These are phyloP conservation scores for Colletotrichum orchidophilum DNA, from an alignment of 2,329 filamentous ascomycete species.

Conservation along the genomic window DNA sequence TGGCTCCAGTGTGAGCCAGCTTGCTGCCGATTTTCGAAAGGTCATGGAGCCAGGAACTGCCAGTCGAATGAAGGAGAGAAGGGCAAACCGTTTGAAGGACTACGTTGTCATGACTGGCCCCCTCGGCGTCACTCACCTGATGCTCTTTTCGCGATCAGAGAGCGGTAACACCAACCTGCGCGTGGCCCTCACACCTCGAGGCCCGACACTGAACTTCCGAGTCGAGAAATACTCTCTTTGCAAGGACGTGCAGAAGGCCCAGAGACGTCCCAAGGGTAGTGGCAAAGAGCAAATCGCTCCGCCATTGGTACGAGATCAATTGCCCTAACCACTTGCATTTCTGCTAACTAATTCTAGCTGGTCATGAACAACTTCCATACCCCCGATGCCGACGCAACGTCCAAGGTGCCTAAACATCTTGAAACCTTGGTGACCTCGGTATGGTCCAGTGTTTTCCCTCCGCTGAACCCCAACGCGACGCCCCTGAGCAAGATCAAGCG, in stretches of 20 bases:
- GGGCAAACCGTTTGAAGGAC: conserved; percentile 87
- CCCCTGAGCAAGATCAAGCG: conserved; percentile 92
- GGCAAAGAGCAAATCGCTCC: conserved; percentile 88
- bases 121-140: conserved; percentile 88
- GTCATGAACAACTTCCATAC: conserved; percentile 98
- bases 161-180: conserved; percentile 93
- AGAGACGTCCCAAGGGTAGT: conserved; percentile 83
- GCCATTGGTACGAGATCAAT: conserved; percentile 71
- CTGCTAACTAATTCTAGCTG: conserved; percentile 60
- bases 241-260: conserved; percentile 86
- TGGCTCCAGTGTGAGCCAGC: conserved; percentile 87
- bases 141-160: conserved; percentile 91
- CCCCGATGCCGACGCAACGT: conserved; percentile 65
- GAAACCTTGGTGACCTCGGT: conserved; percentile 92
- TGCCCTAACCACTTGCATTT: neutral
- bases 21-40: conserved; percentile 87
- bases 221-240: conserved; percentile 94
- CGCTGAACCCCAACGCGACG: conserved; percentile 91
- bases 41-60: conserved; percentile 98
- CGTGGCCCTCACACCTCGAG: conserved; percentile 85
- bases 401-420: conserved; percentile 89
- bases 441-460: conserved; percentile 95
- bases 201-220: conserved; percentile 92
- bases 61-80: conserved; percentile 85
- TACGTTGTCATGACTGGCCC: conserved; percentile 97